Evolutionary conservation across 2,329 filamentous ascomycete genomes (phyloP), one percentile per base, ranked within the genome.

Genomic region (Fusarium napiforme): DNA sequence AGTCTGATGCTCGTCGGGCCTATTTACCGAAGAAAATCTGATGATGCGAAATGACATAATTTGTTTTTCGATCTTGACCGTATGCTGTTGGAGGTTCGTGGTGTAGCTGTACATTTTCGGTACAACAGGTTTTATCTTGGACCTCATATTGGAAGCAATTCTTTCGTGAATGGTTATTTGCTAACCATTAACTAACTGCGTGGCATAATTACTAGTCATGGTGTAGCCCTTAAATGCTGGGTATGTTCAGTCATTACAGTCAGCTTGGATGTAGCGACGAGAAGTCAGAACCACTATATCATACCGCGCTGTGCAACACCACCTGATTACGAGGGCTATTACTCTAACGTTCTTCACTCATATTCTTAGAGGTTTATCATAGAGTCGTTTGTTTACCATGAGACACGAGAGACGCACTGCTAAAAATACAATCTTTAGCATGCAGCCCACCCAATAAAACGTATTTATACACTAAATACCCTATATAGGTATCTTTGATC

Each of bases 201-300:
- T 15, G 12, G 4, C 5, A 15, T 9, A 15, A 21, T 15, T 42
- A 2, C 2, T 42, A n/a, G 39, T 42, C 21, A 42, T 40, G 21
- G 23, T 23, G 23, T 23, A 4, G 23, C 23, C 23, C 23, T 23
- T 23, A 23, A 23, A 23, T 23, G 23, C 23, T 23, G 23, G 23
- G 23, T 23, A 1, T 15, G 1, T n/a, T n/a, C 12, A 23, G 21
- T 23, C 14, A 6, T 16, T 7, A 0, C 2, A 23, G 0, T 16
- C 5, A 42, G n/a, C 10, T 23, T 8, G 2, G n/a, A 15, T n/a
- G 9, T 2, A 42, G 3, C 14, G 14, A 23, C 40, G 16, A 7
- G 3, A 42, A 42, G 8, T 0, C 14, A 9, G 3, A 42, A 0
- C 14, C 9, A 23, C 2, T 15, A 0, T 16, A 5, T 16, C 9